Conservation (phyloP, 1,139 yeast species). For the Yamadazyma atmosphaerica region DNA sequence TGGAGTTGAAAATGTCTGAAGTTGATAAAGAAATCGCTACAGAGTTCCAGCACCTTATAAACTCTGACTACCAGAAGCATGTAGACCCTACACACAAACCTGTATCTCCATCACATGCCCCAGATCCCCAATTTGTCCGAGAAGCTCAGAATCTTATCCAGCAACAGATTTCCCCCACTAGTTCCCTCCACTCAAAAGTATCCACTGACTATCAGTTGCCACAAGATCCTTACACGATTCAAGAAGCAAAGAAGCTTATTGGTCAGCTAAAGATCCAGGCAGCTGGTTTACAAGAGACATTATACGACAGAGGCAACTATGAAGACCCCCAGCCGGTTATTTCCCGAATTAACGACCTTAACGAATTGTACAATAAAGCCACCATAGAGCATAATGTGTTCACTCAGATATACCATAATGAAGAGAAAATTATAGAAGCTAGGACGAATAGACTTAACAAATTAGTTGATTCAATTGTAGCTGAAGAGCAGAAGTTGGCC, state of each 20-base stretch:
- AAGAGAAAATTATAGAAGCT: constrained; percentile 8
- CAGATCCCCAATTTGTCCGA: constrained; percentile 4
- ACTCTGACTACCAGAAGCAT: constrained; percentile 48
- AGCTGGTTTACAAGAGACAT: not conserved
- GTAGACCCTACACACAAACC: constrained; percentile 22
- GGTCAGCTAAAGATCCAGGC: not conserved
- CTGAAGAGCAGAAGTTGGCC: constrained; percentile 5
- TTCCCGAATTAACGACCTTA: not conserved
- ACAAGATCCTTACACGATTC: not conserved
- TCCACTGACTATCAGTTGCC: not conserved
- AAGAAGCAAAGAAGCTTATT: not conserved
- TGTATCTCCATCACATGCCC: constrained; percentile 13
- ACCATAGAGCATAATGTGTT: not conserved
- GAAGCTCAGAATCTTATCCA: constrained; percentile 31
- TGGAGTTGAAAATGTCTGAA: constrained; percentile 5
- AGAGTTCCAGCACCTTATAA: constrained; percentile 41
- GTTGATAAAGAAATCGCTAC: constrained; percentile 28
- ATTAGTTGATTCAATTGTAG: constrained; percentile 11
- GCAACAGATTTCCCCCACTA: constrained; percentile 16
- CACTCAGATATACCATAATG: constrained; percentile 1
- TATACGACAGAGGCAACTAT: not conserved
- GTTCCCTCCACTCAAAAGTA: not conserved
- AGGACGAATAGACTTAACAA: constrained; percentile 11
- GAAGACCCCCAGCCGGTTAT: not conserved
- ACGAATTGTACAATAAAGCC: constrained; percentile 1